phyloP scores from a whole-genome alignment of 2,329 filamentous ascomycete species.

The Paraphoma chrysanthemicola region DNA sequence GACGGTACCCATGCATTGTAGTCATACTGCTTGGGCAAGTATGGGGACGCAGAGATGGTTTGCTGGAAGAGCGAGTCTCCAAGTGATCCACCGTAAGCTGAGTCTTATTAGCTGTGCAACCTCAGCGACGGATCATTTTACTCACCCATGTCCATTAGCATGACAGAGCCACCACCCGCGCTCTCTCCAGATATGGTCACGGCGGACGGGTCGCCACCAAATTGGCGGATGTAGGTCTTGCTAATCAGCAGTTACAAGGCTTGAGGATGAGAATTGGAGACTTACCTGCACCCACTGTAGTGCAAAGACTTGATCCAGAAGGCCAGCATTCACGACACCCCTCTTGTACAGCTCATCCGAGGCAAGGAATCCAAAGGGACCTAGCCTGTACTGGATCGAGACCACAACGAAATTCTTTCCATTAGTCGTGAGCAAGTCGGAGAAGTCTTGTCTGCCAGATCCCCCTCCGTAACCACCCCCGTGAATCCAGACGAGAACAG shows the following conservation, averaged over 20 bases:
- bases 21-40: conserved; percentile 62
- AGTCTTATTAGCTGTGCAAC: conserved; percentile 28
- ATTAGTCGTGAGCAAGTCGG: conserved; percentile 53
- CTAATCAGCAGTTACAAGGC: neutral
- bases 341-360: conserved; percentile 45
- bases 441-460: conserved; percentile 46
- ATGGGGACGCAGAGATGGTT: conserved; percentile 55
- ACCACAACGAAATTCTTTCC: conserved; percentile 57
- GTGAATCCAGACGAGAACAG: conserved; percentile 36
- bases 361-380: conserved; percentile 54
- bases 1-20: conserved; percentile 57
- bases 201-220: conserved; percentile 21
- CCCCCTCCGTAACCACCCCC: conserved; percentile 45
- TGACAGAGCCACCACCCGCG: conserved; percentile 34
- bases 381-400: conserved; percentile 38
- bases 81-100: conserved; percentile 38
- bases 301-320: conserved; percentile 58
- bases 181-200: conserved; percentile 47
- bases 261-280: too few species aligned
- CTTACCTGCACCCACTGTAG: conserved; percentile 57
- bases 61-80: conserved; percentile 46
- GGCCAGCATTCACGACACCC: conserved; percentile 48
- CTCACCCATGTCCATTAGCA: conserved; percentile 9
- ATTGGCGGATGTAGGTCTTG: conserved; percentile 50
- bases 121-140: neutral